Evolutionary conservation across 192 early-diverging fungal species (phyloP).

Genomic region (Backusella luteola): DNA sequence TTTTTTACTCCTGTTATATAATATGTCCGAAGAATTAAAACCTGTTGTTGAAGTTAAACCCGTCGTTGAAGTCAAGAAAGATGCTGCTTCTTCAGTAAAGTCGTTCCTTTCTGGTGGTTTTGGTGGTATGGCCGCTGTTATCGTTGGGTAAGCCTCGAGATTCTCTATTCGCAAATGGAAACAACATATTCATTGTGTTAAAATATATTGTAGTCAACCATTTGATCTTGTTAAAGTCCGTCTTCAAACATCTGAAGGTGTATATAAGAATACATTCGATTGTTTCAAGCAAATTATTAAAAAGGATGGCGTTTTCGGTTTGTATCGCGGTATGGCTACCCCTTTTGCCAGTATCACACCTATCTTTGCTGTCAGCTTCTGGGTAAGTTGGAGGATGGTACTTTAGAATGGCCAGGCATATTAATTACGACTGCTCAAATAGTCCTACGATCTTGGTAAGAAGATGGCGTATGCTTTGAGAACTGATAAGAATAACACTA

Average conservation of each 20-base stretch:
- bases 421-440: constrained; percentile 16
- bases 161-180: background rate
- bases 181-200: background rate
- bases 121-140: constrained; percentile 82
- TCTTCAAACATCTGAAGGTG: constrained; percentile 83
- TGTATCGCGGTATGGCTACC: constrained; percentile 95
- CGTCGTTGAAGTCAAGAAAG: constrained; percentile 11
- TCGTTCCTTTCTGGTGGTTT: constrained; percentile 93
- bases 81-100: constrained; percentile 60
- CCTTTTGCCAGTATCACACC: constrained; percentile 94
- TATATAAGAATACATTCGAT: constrained; percentile 86
- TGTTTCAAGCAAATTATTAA: constrained; percentile 90
- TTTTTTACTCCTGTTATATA: background rate
- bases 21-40: constrained; percentile 17
- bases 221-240: constrained; percentile 94
- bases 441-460: constrained; percentile 76
- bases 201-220: constrained; percentile 57
- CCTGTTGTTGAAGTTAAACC: background rate
- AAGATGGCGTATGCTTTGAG: constrained; percentile 54
- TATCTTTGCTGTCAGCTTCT: constrained; percentile 94
- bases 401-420: background rate
- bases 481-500: constrained; percentile 47
- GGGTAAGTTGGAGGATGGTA: constrained; percentile 48
- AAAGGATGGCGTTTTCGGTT: constrained; percentile 85
- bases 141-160: constrained; percentile 55